Evolutionary conservation across 441 rosid species (phyloP).

Genomic region (Corymbia calophylla): DNA sequence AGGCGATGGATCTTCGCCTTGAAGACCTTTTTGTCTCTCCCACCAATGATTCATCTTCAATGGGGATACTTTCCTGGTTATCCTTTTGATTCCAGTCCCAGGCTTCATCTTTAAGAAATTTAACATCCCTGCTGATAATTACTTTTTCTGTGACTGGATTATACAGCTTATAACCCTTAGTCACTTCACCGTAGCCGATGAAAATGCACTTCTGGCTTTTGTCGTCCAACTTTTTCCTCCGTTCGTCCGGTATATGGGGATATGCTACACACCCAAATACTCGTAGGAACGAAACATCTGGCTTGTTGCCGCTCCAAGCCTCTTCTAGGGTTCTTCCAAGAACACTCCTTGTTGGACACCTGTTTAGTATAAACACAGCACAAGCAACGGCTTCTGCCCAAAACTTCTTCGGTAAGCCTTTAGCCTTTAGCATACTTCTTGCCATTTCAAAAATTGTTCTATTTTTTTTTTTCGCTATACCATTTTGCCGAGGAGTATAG

Average conservation of each 20-base stretch:
- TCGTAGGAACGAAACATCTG: not conserved
- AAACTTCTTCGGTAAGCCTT: not conserved
- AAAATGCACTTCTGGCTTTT: not conserved
- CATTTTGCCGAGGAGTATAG: not conserved
- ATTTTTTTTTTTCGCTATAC: not conserved
- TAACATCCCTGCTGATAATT: not conserved
- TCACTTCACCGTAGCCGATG: not conserved
- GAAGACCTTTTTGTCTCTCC: not conserved
- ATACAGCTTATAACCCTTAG: not conserved
- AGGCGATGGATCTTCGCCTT: not conserved
- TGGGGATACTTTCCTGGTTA: not conserved
- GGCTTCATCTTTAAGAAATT: not conserved
- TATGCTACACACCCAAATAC: not conserved
- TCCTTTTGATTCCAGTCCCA: not conserved
- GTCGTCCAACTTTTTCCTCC: not conserved
- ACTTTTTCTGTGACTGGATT: not conserved
- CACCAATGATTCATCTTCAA: not conserved
- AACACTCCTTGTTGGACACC: not conserved
- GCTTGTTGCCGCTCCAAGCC: not conserved
- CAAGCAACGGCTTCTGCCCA: not conserved
- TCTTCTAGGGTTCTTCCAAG: not conserved
- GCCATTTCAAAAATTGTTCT: not conserved
- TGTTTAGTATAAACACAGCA: not conserved
- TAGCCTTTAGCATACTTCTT: not conserved
- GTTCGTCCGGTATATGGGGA: not conserved